These are phyloP conservation scores for Arctium lappa DNA, from an alignment of 129 eudicot species.

Conservation along the genomic window DNA sequence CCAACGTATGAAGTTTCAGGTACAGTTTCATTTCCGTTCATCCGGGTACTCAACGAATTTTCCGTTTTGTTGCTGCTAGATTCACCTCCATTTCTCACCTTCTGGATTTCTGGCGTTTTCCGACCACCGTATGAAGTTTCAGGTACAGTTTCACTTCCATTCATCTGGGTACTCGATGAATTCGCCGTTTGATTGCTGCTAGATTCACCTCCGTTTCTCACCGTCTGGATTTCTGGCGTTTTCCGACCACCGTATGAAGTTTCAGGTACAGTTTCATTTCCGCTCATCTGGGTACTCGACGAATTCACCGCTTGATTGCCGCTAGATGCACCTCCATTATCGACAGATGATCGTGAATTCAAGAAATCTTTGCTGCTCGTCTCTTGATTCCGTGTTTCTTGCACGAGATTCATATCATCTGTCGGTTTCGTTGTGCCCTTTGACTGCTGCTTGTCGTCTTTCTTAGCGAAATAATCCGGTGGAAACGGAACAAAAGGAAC, in stretches of 20 bases:
- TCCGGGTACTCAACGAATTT: background rate
- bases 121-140: background rate
- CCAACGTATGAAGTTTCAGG: slow-evolving; percentile 1
- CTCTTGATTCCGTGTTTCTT: slow-evolving; percentile 11
- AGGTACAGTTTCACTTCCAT: background rate
- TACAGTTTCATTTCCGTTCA: slow-evolving; percentile 4
- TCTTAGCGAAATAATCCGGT: slow-evolving; percentile 77
- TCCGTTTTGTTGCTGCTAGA: background rate
- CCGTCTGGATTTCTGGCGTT: slow-evolving; percentile 20
- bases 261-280: background rate
- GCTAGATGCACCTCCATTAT: background rate
- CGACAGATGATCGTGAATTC: slow-evolving; percentile 1
- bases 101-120: slow-evolving; percentile 20
- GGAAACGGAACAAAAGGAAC: slow-evolving; percentile 97
- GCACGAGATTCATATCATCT: slow-evolving; percentile 8
- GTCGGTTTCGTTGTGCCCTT: background rate
- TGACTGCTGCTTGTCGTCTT: slow-evolving; percentile 30
- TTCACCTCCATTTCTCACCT: background rate
- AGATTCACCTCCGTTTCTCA: background rate
- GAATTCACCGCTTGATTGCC: background rate
- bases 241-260: background rate
- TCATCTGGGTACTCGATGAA: slow-evolving; percentile 4
- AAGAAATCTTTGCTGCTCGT: background rate
- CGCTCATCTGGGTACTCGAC: background rate
- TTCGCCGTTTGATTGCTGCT: background rate